Evolutionary conservation across 129 eudicot species (phyloP).

Genomic region (Rutidosis leptorrhynchoides): DNA sequence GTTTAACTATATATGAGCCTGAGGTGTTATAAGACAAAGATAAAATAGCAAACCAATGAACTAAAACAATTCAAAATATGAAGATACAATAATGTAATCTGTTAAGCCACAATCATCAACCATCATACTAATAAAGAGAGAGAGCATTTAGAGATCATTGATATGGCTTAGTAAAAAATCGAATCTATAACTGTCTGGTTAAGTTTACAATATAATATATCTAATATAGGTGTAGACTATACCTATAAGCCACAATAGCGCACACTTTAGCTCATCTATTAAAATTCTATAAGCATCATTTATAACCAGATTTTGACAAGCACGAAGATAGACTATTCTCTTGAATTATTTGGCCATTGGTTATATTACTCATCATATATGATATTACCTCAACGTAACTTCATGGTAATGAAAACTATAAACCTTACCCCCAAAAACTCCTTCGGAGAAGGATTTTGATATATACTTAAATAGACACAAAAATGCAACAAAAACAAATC

Average conservation of each 20-base stretch:
- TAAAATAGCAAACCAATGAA: not conserved
- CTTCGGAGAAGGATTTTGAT: not conserved
- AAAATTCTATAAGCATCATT: not conserved
- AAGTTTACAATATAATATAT: not conserved
- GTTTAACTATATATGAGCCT: not conserved
- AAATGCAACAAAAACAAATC: slow-evolving; percentile 1
- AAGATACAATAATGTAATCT: too few relatives aligned
- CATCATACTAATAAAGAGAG: not conserved
- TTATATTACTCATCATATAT: slow-evolving; percentile 3
- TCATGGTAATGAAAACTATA: not conserved
- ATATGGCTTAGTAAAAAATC: not conserved
- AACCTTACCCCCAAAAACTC: not conserved
- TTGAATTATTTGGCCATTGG: not conserved
- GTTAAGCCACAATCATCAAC: not conserved
- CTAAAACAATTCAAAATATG: not conserved
- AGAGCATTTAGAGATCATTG: slow-evolving; percentile 8
- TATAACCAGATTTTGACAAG: slow-evolving; percentile 9
- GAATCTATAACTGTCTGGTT: not conserved
- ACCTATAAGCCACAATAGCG: not conserved
- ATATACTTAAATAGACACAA: not conserved
- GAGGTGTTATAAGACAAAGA: not conserved
- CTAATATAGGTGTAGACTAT: not conserved
- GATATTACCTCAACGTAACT: slow-evolving; percentile 6
- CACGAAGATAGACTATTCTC: not conserved
- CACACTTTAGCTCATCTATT: not conserved